These are phyloP conservation scores for Coelastrella sp. DNA, from an alignment of 139 green algal genomes.

Conservation along the genomic window DNA sequence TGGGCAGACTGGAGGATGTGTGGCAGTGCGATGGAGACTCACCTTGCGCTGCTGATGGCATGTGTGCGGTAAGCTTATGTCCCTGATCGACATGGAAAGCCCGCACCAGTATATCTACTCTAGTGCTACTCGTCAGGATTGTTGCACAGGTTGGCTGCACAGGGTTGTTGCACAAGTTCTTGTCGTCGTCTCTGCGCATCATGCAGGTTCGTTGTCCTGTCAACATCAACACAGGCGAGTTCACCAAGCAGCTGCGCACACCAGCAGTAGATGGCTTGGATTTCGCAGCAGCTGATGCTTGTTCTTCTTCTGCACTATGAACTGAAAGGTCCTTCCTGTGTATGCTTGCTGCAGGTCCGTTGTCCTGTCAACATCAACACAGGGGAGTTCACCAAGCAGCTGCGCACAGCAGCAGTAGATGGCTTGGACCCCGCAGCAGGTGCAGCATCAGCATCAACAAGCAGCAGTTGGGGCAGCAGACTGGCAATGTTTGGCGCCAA, in stretches of 20 bases:
- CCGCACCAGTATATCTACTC: too few species aligned
- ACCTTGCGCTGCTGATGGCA: slow-evolving; percentile 96
- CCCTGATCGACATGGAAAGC: too few species aligned
- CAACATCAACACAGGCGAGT: too few species aligned
- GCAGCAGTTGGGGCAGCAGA: slow-evolving; percentile 14
- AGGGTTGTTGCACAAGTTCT: too few species aligned
- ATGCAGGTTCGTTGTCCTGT: too few species aligned
- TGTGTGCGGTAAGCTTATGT: slow-evolving; percentile 62
- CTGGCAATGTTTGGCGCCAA: slow-evolving; percentile 71
- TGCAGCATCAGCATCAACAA: slow-evolving; percentile 8
- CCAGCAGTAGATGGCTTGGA: too few species aligned
- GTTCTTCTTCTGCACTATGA: too few species aligned
- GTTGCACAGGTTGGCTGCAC: too few species aligned
- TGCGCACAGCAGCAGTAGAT: slow-evolving; percentile 45
- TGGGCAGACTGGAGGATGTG: slow-evolving; percentile 22
- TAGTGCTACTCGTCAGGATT: too few species aligned
- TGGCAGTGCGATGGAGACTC: slow-evolving; percentile 82
- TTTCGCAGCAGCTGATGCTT: too few species aligned
- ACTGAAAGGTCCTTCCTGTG: neutral
- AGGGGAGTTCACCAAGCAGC: slow-evolving; percentile 60
- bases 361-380: slow-evolving; percentile 99
- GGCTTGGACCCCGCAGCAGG: neutral
- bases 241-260: too few species aligned
- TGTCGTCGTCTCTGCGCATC: too few species aligned
- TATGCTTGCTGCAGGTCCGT: slow-evolving; percentile 88